A percentile compares a stretch with the other conserved stretches of the same genome.
These are phyloP conservation scores for Penicillium samsonianum DNA, from an alignment of 495 filamentous ascomycete species.

Conservation along the genomic window DNA sequence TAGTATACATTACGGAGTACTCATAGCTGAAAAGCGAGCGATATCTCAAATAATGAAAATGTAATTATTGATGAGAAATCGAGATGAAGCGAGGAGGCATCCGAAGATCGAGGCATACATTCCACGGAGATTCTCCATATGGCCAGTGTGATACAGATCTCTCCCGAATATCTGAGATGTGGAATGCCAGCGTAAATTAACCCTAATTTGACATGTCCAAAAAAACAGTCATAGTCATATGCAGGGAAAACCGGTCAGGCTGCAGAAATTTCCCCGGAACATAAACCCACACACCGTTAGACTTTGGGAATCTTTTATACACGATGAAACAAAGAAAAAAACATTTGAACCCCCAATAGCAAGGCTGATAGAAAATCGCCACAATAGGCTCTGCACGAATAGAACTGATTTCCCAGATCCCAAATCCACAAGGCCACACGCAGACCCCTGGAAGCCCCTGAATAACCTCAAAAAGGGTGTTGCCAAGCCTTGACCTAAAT, in stretches of 20 bases:
- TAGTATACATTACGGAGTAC: no score
- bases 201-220: constrained; percentile 1
- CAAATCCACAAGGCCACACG: not conserved
- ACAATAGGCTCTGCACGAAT: not conserved
- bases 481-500: constrained; percentile 22
- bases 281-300: not conserved
- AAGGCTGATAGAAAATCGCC: not conserved
- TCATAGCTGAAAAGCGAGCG: not conserved
- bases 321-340: not conserved
- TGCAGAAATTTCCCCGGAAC: constrained; percentile 9
- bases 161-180: constrained; percentile 2
- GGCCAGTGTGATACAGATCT: not conserved
- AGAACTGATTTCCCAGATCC: not conserved
- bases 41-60: not conserved
- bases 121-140: constrained; percentile 10
- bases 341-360: not conserved
- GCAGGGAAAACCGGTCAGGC: not conserved
- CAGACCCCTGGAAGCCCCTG: constrained; percentile 16
- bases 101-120: constrained; percentile 11
- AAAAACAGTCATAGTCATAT: not conserved
- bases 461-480: constrained; percentile 26
- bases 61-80: not conserved
- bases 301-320: constrained; percentile 2
- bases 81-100: not conserved
- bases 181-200: constrained; percentile 3